Evolutionary conservation across 1,139 yeast genomes (phyloP), one percentile per base, ranked within the genome.

Genomic region (Pichia sp.): DNA sequence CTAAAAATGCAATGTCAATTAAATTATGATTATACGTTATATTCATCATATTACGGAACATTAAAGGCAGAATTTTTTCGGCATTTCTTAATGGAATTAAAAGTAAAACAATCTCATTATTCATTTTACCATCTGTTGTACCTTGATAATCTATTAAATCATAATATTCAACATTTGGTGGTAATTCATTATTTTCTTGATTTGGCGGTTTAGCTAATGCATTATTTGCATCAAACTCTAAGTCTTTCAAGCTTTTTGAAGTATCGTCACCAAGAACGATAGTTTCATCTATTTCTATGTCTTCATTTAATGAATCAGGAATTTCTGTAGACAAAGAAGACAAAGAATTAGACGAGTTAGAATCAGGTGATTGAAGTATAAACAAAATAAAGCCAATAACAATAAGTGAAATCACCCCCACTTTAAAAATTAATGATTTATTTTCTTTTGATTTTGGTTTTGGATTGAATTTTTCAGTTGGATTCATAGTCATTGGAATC

Each of bases 51-150:
- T 88, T 87, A 63, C 84, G 84, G 70, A 89, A 87, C 72, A 91
- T 89, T 74, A 87, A 74, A 11, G 95, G 90, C 54, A 89, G 71
- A 28, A 87, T 93, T 43, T 77, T 74, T 61, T 85, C 91, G 0
- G 96, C 96, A 64, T 89, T 86, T 64, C 95, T 76, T 55, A 89
- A 71, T 1, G 96, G 96, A 67, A 89, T 79, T 59, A 86, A 75
- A 53, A 89, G 70, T 53, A 89, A 71, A 16, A 89, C 81, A 47
- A 83, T 78, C 58, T 88, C 95, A 18, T 81, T 78, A 18, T 81
- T 68, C n/a, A 66, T 62, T 19, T 70, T 70, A 4, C 91, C 95
- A 46, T 75, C 71, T 5, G 74, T 63, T 1, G 76, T 60, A 1
- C 91, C 93, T 48, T 67, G 71, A 61, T 73, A 84, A 41, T 81